Evolutionary conservation across 2,329 filamentous ascomycete genomes (phyloP), one percentile per base, ranked within the genome.

Genomic region (Fusarium scirpi): DNA sequence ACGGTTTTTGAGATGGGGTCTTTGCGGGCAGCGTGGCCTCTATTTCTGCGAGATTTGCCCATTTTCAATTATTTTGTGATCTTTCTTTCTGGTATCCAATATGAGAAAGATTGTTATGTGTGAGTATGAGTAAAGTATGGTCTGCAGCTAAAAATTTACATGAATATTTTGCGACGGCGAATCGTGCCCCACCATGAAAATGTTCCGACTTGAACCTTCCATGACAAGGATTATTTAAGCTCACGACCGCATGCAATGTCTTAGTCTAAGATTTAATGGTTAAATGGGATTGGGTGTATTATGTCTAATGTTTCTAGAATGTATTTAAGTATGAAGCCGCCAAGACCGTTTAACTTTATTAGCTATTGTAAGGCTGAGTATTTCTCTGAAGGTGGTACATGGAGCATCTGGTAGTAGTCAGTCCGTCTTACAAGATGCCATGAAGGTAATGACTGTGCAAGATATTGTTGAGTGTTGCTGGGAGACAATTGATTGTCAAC

Each of bases 11-110:
- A 80, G 54, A 89, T 83, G 63, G 88, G 88, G 74, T 89, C 84
- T 58, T 84, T 79, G 56, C 87, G 85, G 49, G 79, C 79, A 38
- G 80, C 80, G 69, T 83, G 85, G 67, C 79, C 83, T 67, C 86
- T 82, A 76, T 84, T 87, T 62, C 85, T 83, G 41, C 88, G 83
- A 29, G 87, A 86, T 79, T 91, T 91, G 45, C 80, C 89, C 89
- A 91, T 91, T 18, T 45, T 53, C n/a, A n/a, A 16, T 45, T 22
- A 22, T 45, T 43, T 38, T 30, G 38, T 27, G 13, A 25, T 43
- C 18, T 40, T 18, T 43, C 18, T 38, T 18, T 44, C 6, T 32
- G 27, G 43, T 48, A 25, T 22, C 30, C 15, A 29, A 43, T 41
- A 47, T 32, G 38, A 34, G 18, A 41, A 22, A 40, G 16, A 30